A percentile compares a stretch with the other conserved stretches of the same genome.
Conservation (phyloP, 768 basidiomycete species). For the Tephrocybe sp. region DNA sequence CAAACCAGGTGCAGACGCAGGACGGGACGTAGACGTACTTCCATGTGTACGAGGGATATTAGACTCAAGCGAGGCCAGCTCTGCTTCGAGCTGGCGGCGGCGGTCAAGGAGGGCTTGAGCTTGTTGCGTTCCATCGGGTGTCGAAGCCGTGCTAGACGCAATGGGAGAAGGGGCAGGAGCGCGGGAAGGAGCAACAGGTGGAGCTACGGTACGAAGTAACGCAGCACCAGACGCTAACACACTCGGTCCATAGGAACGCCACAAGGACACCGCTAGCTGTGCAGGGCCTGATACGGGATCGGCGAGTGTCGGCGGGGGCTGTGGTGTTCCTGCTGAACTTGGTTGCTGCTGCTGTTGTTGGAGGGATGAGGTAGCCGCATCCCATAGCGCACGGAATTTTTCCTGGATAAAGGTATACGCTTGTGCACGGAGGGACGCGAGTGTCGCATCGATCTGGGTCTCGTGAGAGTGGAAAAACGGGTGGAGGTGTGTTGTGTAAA, state of each 20-base stretch:
- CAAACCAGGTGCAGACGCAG: constrained; percentile 17
- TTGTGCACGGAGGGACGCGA: constrained; percentile 60
- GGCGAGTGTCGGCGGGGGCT: constrained; percentile 40
- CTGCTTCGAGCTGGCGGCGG: constrained; percentile 51
- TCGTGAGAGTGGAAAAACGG: constrained; percentile 86
- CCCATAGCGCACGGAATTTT: constrained; percentile 64
- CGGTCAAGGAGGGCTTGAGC: constrained; percentile 38
- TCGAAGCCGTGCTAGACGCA: neutral
- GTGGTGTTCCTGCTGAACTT: constrained; percentile 33
- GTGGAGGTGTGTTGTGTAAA: constrained; percentile 76
- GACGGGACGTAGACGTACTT: constrained; percentile 31
- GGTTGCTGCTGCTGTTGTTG: constrained; percentile 29
- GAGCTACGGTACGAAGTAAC: constrained; percentile 43
- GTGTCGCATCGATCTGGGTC: constrained; percentile 75
- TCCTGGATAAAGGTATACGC: constrained; percentile 66
- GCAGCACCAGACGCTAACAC: constrained; percentile 68
- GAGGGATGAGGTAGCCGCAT: constrained; percentile 48
- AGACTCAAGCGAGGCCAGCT: constrained; percentile 45
- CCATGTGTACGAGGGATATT: constrained; percentile 7
- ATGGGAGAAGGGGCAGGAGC: neutral
- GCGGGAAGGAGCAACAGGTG: neutral
- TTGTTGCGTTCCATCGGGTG: constrained; percentile 3
- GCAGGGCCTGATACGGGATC: constrained; percentile 63
- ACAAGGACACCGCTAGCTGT: constrained; percentile 63
- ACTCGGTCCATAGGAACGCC: constrained; percentile 76